A percentile compares a stretch with the other conserved stretches of the same genome.
Evolutionary conservation across 176 grass and related monocot genomes (phyloP).

Genomic region (Areca catechu): DNA sequence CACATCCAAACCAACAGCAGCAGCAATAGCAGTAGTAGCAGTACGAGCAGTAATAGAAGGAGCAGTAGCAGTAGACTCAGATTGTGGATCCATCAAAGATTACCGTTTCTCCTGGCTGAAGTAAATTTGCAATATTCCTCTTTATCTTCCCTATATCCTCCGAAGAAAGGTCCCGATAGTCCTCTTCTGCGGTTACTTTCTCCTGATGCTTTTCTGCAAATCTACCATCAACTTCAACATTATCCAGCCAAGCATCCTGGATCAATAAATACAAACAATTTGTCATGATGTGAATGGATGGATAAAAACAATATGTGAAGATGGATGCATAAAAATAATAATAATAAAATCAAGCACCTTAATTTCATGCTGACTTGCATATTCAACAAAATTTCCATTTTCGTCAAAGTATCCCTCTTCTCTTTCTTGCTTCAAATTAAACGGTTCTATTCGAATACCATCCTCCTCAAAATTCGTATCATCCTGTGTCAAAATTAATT

Average conservation of each 20-base stretch:
- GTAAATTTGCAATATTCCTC: conserved; percentile 71
- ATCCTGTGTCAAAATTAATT: conserved; percentile 59
- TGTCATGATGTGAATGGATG: too few relatives aligned
- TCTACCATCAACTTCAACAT: conserved; percentile 46
- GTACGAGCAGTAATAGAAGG: too few relatives aligned
- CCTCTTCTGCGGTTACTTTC: conserved; percentile 43
- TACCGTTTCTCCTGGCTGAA: conserved; percentile 82
- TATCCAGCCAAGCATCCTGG: conserved; percentile 94
- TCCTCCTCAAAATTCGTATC: conserved; percentile 63
- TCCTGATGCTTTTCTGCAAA: conserved; percentile 32
- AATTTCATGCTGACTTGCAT: conserved; percentile 61
- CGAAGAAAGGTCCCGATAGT: conserved; percentile 69
- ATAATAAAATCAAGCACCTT: conserved; percentile 34
- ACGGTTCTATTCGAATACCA: conserved; percentile 85
- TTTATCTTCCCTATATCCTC: conserved; percentile 90
- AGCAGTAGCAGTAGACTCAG: too few relatives aligned
- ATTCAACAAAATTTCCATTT: conserved; percentile 87
- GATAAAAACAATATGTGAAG: too few relatives aligned
- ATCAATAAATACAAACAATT: conserved; percentile 8
- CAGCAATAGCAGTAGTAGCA: too few relatives aligned
- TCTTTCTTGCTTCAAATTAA: conserved; percentile 91
- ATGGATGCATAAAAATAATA: conserved; percentile 8
- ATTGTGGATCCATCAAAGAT: too few relatives aligned
- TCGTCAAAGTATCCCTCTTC: conserved; percentile 96
- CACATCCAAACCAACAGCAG: too few relatives aligned